These are phyloP conservation scores for Serendipita vermifera DNA, from an alignment of 768 basidiomycete species.

Conservation along the genomic window DNA sequence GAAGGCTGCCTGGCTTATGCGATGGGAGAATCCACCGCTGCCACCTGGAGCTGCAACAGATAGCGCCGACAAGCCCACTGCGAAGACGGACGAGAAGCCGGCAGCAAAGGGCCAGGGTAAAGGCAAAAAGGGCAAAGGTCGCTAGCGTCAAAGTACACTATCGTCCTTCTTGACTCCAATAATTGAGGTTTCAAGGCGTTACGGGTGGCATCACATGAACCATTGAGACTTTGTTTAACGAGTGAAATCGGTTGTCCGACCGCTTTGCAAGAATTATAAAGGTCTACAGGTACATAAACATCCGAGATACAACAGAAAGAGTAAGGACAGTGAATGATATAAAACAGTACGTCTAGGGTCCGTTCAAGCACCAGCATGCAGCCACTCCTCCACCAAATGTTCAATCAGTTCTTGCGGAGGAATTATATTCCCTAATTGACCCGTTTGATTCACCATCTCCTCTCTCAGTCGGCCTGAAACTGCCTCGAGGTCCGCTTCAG, in stretches of 20 bases:
- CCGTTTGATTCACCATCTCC: background rate
- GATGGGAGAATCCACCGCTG: conserved; percentile 24
- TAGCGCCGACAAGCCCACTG: background rate
- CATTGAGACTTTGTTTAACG: too few species aligned
- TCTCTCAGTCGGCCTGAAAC: background rate
- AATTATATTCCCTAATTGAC: background rate
- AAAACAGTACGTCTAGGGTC: too few species aligned
- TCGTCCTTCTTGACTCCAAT: too few species aligned
- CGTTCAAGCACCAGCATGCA: too few species aligned
- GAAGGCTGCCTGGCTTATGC: conserved; percentile 76
- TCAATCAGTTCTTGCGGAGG: background rate
- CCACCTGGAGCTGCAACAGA: conserved; percentile 7
- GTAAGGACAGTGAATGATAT: too few species aligned
- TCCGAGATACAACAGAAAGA: too few species aligned
- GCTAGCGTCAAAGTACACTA: too few species aligned
- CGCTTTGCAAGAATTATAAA: too few species aligned
- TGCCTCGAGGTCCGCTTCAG: background rate
- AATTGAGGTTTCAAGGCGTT: too few species aligned
- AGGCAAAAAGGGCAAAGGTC: conserved; percentile 1
- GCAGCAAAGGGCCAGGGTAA: background rate
- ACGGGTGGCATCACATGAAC: too few species aligned
- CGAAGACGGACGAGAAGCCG: conserved; percentile 1
- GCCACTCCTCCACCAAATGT: background rate
- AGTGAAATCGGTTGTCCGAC: too few species aligned
- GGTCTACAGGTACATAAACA: too few species aligned